A percentile compares a stretch with the other conserved stretches of the same genome.
phyloP scores from a whole-genome alignment of 2,329 filamentous ascomycete species.

The Aureobasidium lini region DNA sequence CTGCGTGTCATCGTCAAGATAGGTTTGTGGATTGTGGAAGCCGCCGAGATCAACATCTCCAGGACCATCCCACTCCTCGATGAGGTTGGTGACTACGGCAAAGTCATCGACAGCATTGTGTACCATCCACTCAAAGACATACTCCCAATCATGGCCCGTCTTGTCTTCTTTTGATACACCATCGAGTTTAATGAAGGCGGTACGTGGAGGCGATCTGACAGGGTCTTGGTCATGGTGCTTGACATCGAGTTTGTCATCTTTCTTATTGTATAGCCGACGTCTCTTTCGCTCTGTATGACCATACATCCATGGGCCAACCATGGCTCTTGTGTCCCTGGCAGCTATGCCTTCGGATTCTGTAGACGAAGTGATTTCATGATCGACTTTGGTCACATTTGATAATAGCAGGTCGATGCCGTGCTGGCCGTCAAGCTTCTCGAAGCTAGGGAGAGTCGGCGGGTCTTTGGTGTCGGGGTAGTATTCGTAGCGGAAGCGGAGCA shows the following conservation, averaged over 20 bases:
- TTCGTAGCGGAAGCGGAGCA: constrained; percentile 61
- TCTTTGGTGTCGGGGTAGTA: constrained; percentile 54
- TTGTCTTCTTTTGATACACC: constrained; percentile 23
- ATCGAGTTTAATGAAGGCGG: constrained; percentile 19
- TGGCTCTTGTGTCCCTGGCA: constrained; percentile 58
- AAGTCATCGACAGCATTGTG: constrained; percentile 54
- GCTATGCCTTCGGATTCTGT: constrained; percentile 32
- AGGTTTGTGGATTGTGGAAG: constrained; percentile 43
- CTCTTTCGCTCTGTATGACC: constrained; percentile 53
- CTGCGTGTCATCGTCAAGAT: constrained; percentile 54
- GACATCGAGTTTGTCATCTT: not conserved
- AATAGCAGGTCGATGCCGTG: constrained; percentile 56
- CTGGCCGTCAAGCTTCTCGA: constrained; percentile 53
- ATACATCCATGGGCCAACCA: constrained; percentile 69
- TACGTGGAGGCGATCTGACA: not conserved
- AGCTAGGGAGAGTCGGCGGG: constrained; percentile 56
- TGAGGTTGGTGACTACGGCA: constrained; percentile 52
- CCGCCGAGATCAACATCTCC: constrained; percentile 61
- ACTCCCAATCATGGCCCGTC: constrained; percentile 59
- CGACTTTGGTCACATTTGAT: constrained; percentile 43
- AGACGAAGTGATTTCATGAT: constrained; percentile 29
- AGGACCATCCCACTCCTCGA: constrained; percentile 68
- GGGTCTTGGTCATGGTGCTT: not conserved
- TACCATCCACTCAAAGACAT: constrained; percentile 60
- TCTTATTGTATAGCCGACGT: constrained; percentile 30